Evolutionary conservation across 768 basidiomycete species (phyloP), one percentile per base, ranked within the genome.

Genomic region (Zangia roseola): DNA sequence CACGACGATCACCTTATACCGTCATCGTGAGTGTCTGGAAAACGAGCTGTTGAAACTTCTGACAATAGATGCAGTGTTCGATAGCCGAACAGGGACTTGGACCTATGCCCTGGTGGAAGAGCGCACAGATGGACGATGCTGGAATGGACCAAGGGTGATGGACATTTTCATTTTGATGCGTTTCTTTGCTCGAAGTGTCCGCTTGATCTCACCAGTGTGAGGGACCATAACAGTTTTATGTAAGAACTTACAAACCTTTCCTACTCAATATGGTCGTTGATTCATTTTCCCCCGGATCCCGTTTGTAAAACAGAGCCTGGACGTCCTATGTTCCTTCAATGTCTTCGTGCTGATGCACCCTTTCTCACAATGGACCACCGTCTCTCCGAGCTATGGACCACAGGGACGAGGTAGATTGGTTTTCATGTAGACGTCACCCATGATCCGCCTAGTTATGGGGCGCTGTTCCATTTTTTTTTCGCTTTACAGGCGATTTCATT

Each of bases 11-110:
- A 4, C 86, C 87, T 3, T 92, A 89, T 69, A 82, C 78, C 23
- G 74, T 92, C 40, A 77, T 79, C 12, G 89, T 91, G 56, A 54
- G 86, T 50, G 31, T 49, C 12, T 9, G 34, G 10, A 20, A 10
- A 10, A 24, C 2, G 23, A 17, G 5, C 3, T 16, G 9, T 23
- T 16, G 4, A 23, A 13, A 25, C 28, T 30, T 23, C 6, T 40
- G 28, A 53, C 38, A 41, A 16, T 21, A 45, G 17, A 9, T 39
- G 25, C n/a, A 91, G 89, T 88, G 84, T 54, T 90, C 90, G 2
- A 88, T 91, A 52, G 80, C 82, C 12, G 90, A 90, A 64, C 88
- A 91, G 59, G 90, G 91, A 6, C 70, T 93, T 5, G 90, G 90
- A 0, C 88, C 86, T 13, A 68, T 82, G 2, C 61, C 79, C 0